Percentiles rank a stretch among this genome's conserved stretches.
Conservation (phyloP, 352 stramenopile species). For the Phytophthora aleatoria region DNA sequence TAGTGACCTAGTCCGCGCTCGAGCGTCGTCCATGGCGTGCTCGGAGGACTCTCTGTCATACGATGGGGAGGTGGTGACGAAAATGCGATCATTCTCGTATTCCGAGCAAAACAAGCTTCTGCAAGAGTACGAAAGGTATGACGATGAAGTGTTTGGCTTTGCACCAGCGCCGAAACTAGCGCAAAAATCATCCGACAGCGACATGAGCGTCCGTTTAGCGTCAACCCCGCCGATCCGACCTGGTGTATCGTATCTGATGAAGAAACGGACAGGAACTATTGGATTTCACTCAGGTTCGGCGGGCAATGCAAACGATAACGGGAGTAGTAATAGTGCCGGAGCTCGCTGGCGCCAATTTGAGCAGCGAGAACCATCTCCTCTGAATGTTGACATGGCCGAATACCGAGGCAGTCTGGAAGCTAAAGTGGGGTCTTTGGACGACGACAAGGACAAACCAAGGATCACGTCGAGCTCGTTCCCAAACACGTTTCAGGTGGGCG, state of each 20-base stretch:
- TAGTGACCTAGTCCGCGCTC: conserved; percentile 68
- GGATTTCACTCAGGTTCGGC: conserved; percentile 46
- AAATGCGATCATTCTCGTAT: conserved; percentile 54
- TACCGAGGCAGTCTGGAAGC: conserved; percentile 40
- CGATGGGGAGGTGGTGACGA: conserved; percentile 44
- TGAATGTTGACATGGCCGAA: conserved; percentile 44
- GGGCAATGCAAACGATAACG: conserved; percentile 42
- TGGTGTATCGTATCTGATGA: conserved; percentile 41
- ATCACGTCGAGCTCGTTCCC: conserved; percentile 65
- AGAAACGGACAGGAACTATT: conserved; percentile 42
- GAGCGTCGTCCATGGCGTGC: conserved; percentile 59
- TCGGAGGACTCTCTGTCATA: conserved; percentile 54
- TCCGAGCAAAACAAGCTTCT: conserved; percentile 47
- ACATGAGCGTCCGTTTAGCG: conserved; percentile 44
- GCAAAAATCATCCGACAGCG: conserved; percentile 50
- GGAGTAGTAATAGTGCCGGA: conserved; percentile 30
- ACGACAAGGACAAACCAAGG: conserved; percentile 41
- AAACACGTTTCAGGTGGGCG: conserved; percentile 59
- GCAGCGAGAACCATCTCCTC: conserved; percentile 42
- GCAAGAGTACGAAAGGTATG: conserved; percentile 71
- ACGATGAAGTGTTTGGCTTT: conserved; percentile 74
- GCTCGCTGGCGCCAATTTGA: conserved; percentile 52
- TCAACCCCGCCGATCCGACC: conserved; percentile 57
- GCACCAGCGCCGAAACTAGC: conserved; percentile 19
- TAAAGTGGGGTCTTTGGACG: conserved; percentile 43